These are phyloP conservation scores for Medicago ruthenica DNA, from an alignment of 306 rosid species.

Conservation along the genomic window DNA sequence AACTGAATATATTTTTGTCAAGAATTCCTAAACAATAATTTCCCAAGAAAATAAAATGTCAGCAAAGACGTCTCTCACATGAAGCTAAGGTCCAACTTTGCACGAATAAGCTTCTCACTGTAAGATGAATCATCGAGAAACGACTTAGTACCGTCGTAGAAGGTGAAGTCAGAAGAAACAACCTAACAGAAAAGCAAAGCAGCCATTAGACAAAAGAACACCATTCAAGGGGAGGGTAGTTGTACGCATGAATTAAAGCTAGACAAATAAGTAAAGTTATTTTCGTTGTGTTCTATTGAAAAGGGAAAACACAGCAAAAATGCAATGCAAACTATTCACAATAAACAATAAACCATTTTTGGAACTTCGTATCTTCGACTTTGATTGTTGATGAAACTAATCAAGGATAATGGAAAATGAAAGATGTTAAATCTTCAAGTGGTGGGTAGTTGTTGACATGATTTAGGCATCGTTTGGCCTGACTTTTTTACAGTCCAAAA, in stretches of 20 bases:
- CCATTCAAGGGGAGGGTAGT: conserved; percentile 10
- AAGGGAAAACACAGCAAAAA: background rate
- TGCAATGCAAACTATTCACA: conserved; percentile 24
- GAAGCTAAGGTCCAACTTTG: conserved; percentile 95
- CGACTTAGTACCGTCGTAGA: conserved; percentile 94
- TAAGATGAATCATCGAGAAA: conserved; percentile 76
- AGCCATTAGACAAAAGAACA: conserved; percentile 37
- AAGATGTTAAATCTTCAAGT: too few species aligned
- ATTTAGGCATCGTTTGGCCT: too few species aligned
- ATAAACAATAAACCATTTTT: conserved; percentile 18
- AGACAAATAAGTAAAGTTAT: background rate
- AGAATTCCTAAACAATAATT: conserved; percentile 27
- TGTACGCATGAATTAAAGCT: conserved; percentile 7
- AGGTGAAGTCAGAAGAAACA: conserved; percentile 91
- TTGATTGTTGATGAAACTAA: conserved; percentile 5
- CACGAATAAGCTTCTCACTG: conserved; percentile 98
- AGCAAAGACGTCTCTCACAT: conserved; percentile 68
- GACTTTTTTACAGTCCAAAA: too few species aligned
- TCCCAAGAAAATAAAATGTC: conserved; percentile 19
- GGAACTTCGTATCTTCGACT: conserved; percentile 17
- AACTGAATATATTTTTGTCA: conserved; percentile 24
- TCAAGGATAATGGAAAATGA: too few species aligned
- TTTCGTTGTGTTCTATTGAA: background rate
- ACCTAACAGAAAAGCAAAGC: conserved; percentile 59
- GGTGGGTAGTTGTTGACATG: too few species aligned